Percentiles rank a stretch among this genome's conserved stretches.
Conservation (phyloP, 2,329 filamentous ascomycete species). For the Penicillium thymicola region DNA sequence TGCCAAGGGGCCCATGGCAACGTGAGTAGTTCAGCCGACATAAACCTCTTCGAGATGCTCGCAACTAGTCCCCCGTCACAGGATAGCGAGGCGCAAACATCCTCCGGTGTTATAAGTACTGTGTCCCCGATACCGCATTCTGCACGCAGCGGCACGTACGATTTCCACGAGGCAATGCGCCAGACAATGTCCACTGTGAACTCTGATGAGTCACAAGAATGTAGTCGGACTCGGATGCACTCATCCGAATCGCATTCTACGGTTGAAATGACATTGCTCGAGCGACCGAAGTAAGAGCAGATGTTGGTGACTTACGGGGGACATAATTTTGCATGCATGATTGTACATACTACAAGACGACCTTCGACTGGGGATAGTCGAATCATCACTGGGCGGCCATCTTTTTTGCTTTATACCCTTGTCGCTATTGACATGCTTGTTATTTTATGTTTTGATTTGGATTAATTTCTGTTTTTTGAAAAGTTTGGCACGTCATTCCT, state of each 20-base stretch:
- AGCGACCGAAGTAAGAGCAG: neutral
- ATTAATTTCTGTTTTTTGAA: neutral
- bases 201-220: neutral
- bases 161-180: constrained; percentile 18
- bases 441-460: neutral
- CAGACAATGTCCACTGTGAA: constrained; percentile 12
- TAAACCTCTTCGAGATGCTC: constrained; percentile 16
- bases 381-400: constrained; percentile 1
- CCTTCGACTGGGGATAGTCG: neutral
- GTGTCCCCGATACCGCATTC: neutral
- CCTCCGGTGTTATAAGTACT: neutral
- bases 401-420: constrained; percentile 4
- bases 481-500: neutral
- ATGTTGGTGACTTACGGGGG: neutral
- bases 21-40: constrained; percentile 7
- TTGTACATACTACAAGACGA: neutral
- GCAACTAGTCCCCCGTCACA: neutral
- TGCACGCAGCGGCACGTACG: constrained; percentile 4
- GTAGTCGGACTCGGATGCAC: neutral
- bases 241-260: constrained; percentile 9
- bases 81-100: neutral
- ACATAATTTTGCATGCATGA: neutral
- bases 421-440: neutral
- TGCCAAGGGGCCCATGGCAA: constrained; percentile 1
- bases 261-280: constrained; percentile 7